Conservation (phyloP, 805 yeast species). For the Candida nemodendra region DNA sequence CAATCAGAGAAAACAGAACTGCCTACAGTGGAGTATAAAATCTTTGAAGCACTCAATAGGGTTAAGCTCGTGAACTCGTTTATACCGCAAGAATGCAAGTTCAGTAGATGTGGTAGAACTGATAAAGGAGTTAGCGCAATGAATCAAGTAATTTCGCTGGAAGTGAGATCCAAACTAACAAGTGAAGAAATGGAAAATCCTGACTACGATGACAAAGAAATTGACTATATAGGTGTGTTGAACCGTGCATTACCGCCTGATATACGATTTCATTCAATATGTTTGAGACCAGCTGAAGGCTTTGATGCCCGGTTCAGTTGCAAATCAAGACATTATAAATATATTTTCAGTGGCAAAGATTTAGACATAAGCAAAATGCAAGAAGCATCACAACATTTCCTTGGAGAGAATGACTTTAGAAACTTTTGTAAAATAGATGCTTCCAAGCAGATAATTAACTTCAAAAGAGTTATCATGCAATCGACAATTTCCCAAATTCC, state of each 20-base stretch:
- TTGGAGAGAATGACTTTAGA: slow-evolving; percentile 86
- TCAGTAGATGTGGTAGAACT: slow-evolving; percentile 92
- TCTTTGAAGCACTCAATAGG: slow-evolving; percentile 67
- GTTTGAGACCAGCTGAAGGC: slow-evolving; percentile 75
- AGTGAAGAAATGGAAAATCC: slow-evolving; percentile 60
- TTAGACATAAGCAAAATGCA: slow-evolving; percentile 68
- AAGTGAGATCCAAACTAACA: slow-evolving; percentile 66
- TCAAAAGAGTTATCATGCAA: slow-evolving; percentile 56
- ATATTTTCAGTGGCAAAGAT: slow-evolving; percentile 59
- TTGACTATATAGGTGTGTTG: slow-evolving; percentile 72
- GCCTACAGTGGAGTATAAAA: slow-evolving; percentile 82
- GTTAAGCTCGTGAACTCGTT: slow-evolving; percentile 62
- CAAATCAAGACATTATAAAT: slow-evolving; percentile 78
- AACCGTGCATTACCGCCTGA: slow-evolving; percentile 80
- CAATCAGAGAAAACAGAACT: slow-evolving; percentile 74
- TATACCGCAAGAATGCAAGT: slow-evolving; percentile 62
- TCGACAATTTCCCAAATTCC: slow-evolving; percentile 23
- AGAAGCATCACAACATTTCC: slow-evolving; percentile 57
- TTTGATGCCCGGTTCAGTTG: slow-evolving; percentile 96
- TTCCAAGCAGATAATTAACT: slow-evolving; percentile 85
- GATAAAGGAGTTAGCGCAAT: slow-evolving; percentile 97
- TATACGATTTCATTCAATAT: slow-evolving; percentile 76
- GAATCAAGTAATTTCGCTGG: slow-evolving; percentile 86
- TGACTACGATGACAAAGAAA: slow-evolving; percentile 59
- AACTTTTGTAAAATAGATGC: slow-evolving; percentile 95